Percentiles rank a stretch among this genome's conserved stretches.
phyloP scores from a whole-genome alignment of 305 asterid genomes.

The Fraxinus baroniana region DNA sequence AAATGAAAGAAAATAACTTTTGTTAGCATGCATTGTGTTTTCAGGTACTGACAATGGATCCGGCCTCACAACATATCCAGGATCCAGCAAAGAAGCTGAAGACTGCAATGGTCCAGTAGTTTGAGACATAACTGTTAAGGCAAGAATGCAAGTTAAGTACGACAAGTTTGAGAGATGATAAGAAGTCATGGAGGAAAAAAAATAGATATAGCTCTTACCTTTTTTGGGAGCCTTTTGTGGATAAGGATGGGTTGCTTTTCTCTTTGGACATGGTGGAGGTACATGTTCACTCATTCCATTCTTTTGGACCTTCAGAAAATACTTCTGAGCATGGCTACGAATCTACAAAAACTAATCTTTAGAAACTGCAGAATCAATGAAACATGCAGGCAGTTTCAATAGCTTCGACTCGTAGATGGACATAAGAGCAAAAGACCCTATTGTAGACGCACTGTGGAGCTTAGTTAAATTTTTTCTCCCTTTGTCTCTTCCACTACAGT shows the following conservation, averaged over 20 bases:
- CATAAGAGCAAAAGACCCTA: neutral
- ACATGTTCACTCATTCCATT: slow-evolving; percentile 77
- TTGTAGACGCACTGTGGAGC: neutral
- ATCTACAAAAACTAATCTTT: slow-evolving; percentile 55
- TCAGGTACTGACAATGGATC: slow-evolving; percentile 48
- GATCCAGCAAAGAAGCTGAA: slow-evolving; percentile 46
- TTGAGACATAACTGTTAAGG: slow-evolving; percentile 41
- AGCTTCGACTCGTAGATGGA: neutral
- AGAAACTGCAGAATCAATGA: slow-evolving; percentile 22
- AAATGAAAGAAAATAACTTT: slow-evolving; percentile 45
- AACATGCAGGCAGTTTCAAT: slow-evolving; percentile 5
- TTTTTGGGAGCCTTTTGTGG: slow-evolving; percentile 82
- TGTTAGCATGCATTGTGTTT: slow-evolving; percentile 32
- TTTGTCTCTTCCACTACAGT: neutral
- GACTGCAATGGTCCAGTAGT: slow-evolving; percentile 43
- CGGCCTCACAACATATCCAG: slow-evolving; percentile 41
- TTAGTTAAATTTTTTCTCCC: neutral
- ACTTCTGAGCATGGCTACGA: slow-evolving; percentile 96
- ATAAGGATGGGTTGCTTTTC: slow-evolving; percentile 90
- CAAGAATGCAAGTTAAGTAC: slow-evolving; percentile 1
- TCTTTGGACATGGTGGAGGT: slow-evolving; percentile 97
- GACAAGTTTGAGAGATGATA: neutral
- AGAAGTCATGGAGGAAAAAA: neutral
- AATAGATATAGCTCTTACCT: slow-evolving; percentile 35
- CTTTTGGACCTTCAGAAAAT: slow-evolving; percentile 86